These are phyloP conservation scores for Penicillium sp. DNA, from an alignment of 2,329 filamentous ascomycete species.

Conservation along the genomic window DNA sequence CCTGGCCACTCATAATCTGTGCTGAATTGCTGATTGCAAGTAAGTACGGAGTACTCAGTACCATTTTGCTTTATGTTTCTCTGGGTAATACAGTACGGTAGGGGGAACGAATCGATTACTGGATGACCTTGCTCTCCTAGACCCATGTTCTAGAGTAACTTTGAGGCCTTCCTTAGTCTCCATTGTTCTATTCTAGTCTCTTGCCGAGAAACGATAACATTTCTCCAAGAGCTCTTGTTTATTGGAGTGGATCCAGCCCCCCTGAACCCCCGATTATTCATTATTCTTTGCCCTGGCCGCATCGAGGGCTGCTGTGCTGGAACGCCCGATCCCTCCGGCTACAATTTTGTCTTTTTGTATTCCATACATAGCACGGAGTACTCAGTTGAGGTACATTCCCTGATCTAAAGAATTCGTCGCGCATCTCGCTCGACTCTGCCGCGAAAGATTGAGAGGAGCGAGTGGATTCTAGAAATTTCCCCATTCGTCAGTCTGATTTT, in stretches of 20 bases:
- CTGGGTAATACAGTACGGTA: neutral
- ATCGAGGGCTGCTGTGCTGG: slow-evolving; percentile 1
- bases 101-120: neutral
- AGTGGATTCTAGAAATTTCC: neutral
- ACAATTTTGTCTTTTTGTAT: slow-evolving; percentile 4
- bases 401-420: neutral
- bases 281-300: neutral
- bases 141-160: neutral
- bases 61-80: neutral
- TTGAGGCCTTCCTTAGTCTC: neutral
- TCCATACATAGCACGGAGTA: neutral
- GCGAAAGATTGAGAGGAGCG: neutral
- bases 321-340: slow-evolving; percentile 11
- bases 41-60: neutral
- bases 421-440: neutral
- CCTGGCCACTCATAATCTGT: neutral
- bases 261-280: neutral
- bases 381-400: neutral
- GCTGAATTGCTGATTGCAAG: neutral
- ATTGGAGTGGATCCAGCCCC: slow-evolving; percentile 10
- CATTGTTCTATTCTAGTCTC: slow-evolving; percentile 1
- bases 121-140: neutral
- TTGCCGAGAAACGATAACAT: slow-evolving; percentile 12
- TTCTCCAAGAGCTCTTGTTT: slow-evolving; percentile 5
- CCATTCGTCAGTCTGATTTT: neutral